Percentiles rank a stretch among this genome's conserved stretches.
These are phyloP conservation scores for Colletotrichum melonis DNA, from an alignment of 2,329 filamentous ascomycete genomes.

Conservation along the genomic window DNA sequence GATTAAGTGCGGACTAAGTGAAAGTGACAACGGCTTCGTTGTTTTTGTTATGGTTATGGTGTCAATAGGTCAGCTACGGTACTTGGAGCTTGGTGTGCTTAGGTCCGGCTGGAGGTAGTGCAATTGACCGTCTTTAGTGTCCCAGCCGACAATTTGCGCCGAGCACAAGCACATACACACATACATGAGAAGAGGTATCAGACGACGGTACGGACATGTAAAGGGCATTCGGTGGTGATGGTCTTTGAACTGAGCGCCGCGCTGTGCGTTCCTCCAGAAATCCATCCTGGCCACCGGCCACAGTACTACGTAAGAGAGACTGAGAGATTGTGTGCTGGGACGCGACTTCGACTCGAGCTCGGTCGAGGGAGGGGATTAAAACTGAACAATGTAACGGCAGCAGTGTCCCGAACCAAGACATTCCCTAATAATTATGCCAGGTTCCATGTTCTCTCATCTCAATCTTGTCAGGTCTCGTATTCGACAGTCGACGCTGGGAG, in stretches of 20 bases:
- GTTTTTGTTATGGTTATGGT: conserved; percentile 19
- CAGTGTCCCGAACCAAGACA: conserved; percentile 9
- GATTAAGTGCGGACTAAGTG: background rate
- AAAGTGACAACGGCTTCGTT: background rate
- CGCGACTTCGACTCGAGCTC: background rate
- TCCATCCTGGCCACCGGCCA: background rate
- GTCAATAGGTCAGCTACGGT: background rate
- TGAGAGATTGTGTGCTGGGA: background rate
- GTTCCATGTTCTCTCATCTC: background rate
- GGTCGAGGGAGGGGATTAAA: background rate
- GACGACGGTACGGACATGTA: conserved; percentile 9
- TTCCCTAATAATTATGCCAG: background rate
- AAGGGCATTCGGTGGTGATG: conserved; percentile 4
- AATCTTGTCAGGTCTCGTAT: conserved; percentile 17
- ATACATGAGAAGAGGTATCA: conserved; percentile 10
- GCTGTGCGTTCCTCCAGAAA: conserved; percentile 4
- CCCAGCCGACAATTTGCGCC: conserved; percentile 32
- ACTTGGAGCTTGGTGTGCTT: background rate
- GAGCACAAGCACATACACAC: background rate
- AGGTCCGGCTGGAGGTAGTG: background rate
- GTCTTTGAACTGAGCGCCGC: conserved; percentile 15
- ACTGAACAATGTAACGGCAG: background rate
- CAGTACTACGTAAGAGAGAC: too few relatives aligned
- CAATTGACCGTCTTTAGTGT: conserved; percentile 29
- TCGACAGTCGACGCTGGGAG: background rate